These are phyloP conservation scores for Ottelia alismoides DNA, from an alignment of 106 monocot species.

Conservation along the genomic window DNA sequence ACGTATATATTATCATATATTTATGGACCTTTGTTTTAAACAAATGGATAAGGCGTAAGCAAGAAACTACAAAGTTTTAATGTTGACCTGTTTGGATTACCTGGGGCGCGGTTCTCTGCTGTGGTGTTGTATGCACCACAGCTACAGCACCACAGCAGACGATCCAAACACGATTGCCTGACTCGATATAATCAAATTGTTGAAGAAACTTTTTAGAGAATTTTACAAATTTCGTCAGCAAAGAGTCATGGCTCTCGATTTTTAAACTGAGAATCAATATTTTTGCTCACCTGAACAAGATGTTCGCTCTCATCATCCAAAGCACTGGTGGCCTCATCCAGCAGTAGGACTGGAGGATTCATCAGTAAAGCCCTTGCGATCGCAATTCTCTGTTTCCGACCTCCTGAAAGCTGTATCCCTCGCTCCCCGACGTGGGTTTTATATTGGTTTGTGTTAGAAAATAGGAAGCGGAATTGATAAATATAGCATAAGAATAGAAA, in stretches of 20 bases:
- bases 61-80: neutral
- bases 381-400: conserved; percentile 95
- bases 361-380: conserved; percentile 72
- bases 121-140: no score
- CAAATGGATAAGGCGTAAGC: neutral
- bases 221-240: no score
- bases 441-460: conserved; percentile 76
- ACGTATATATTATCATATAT: neutral
- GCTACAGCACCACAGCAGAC: no score
- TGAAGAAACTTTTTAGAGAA: no score
- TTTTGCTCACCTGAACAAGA: conserved; percentile 86
- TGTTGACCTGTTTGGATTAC: neutral
- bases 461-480: conserved; percentile 53
- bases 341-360: conserved; percentile 54
- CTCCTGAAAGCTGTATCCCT: conserved; percentile 88
- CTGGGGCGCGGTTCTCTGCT: no score
- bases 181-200: no score
- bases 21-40: no score
- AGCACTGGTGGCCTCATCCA: conserved; percentile 76
- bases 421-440: conserved; percentile 77
- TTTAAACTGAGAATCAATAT: no score
- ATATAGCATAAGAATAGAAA: no score
- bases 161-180: no score
- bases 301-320: conserved; percentile 98
- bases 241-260: no score